phyloP scores from a whole-genome alignment of 1,284 basidiomycete genomes.

The Pseudozyma sp. region DNA sequence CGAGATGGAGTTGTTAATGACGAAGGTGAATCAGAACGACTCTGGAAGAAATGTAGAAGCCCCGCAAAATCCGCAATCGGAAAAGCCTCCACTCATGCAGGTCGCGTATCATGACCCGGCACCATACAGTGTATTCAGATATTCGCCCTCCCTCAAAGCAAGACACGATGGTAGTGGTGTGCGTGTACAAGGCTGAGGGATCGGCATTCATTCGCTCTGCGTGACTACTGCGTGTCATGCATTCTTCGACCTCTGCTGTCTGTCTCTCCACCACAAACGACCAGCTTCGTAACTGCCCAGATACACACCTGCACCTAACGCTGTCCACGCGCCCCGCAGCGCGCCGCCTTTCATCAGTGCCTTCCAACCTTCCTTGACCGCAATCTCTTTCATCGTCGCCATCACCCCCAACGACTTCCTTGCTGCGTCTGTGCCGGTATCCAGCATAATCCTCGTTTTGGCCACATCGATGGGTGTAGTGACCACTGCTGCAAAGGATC shows the following conservation, averaged over 20 bases:
- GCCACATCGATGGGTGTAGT: slow-evolving; percentile 60
- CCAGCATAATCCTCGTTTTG: slow-evolving; percentile 61
- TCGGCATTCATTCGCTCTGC: neutral
- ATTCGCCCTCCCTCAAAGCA: neutral
- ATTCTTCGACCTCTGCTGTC: slow-evolving; percentile 26
- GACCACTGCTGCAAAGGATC: slow-evolving; percentile 47
- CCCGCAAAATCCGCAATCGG: neutral
- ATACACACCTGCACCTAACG: slow-evolving; percentile 62
- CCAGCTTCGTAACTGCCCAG: slow-evolving; percentile 61
- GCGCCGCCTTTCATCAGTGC: slow-evolving; percentile 56
- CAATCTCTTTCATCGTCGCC: slow-evolving; percentile 41
- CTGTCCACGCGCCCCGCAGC: slow-evolving; percentile 58
- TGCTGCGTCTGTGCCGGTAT: slow-evolving; percentile 14
- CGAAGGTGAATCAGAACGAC: neutral
- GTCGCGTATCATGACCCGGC: neutral
- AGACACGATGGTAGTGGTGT: no score
- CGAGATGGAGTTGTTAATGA: neutral
- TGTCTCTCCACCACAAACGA: slow-evolving; percentile 60
- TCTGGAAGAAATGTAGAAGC: neutral
- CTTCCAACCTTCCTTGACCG: slow-evolving; percentile 44
- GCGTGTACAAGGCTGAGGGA: no score
- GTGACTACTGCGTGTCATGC: slow-evolving; percentile 1
- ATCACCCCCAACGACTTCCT: slow-evolving; percentile 36
- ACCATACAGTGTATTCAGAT: neutral
- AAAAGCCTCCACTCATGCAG: neutral